Evolutionary conservation across 805 yeast species (phyloP), one percentile per base, ranked within the genome.

Genomic region (Yarrowia keelungensis): DNA sequence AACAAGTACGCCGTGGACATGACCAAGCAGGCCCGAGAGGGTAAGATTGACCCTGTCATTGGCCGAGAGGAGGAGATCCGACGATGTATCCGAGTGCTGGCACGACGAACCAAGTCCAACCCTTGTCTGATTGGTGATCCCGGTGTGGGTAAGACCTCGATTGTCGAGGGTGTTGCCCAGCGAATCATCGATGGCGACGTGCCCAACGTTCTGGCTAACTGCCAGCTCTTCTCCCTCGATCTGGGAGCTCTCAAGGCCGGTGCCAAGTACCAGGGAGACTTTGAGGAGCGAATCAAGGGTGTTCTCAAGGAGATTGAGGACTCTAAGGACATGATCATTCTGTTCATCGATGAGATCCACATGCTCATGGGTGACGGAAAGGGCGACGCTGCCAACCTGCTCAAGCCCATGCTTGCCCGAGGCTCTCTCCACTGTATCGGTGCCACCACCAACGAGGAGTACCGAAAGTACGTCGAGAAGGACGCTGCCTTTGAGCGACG

Each of bases 341-440:
- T 95, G 69, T 95, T 95, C 82, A 91, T 95, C 75, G 99, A 95
- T 81, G 99, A 95, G 81, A 95, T 95, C 77, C 99, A 95, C 81
- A 95, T 95, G 98, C 86, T 95, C 73, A 95, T 95, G 99, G 99
- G 99, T 74, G 97, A 95, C 77, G 99, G 99, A 77, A 95, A 93
- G 81, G 87, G 90, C 71, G 99, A 95, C 79, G 97, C 97, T 51
- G 99, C 99, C 49, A 95, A 95, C 79, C 85, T 95, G 75, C 86
- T 95, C 78, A 95, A 95, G 81, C 99, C 99, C 46, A 96, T 96
- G 85, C 86, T 95, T 72, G 98, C 99, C 1, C 88, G 99, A 81
- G 98, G 99, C 74, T 85, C 90, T 66, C 86, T 95, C 76, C 98
- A 95, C 79, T 97, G 98, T 80, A 93, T 93, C 76, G 99, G 99